Evolutionary conservation across 805 yeast species (phyloP), one percentile per base, ranked within the genome.

Genomic region (Kazachstania kunashirensis): DNA sequence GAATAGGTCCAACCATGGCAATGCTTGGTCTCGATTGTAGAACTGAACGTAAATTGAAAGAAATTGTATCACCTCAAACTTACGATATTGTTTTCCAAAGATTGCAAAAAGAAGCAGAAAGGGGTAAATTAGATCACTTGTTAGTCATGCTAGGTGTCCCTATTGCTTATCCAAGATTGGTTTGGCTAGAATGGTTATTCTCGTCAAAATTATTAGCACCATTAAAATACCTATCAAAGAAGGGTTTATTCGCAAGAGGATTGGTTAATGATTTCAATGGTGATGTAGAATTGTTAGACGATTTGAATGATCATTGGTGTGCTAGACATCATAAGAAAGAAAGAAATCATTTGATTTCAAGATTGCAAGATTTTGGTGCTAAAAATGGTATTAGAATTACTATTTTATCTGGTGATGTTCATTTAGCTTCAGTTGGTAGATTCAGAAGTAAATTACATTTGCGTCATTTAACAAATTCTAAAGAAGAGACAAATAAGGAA

Each of bases 251-350:
- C 24, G 71, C 77, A 33, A 68, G 70, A 41, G 94, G 95, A 0
- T 60, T 89, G 24, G 85, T 85, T 18, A 89, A 92, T 53, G 92
- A 84, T 48, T 89, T 88, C 52, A 96, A 88, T 55, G 96, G 96
- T 2, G 75, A 81, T 28, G 77, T 89, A 5, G 97, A 89, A 61
- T 74, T 89, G 12, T 68, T 92, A 46, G 97, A 92, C 54, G 97
- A 89, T 57, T 67, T 92, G 59, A 79, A 86, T 53, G 98, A 89
- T 56, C 97, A 89, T 62, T 89, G 98, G 98, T 86, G 96, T 57
- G 79, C 95, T 3, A 70, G 70, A 41, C 73, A 79, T 55, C 98
- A 89, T 62, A 92, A 89, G 57, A 59, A 61, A 33, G 98, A 89
- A 61, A 72, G 98, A 42, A 89, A 89, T 58, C 53, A 56, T 46